Evolutionary conservation across 768 basidiomycete species (phyloP).

Genomic region (Clathrus columnatus): DNA sequence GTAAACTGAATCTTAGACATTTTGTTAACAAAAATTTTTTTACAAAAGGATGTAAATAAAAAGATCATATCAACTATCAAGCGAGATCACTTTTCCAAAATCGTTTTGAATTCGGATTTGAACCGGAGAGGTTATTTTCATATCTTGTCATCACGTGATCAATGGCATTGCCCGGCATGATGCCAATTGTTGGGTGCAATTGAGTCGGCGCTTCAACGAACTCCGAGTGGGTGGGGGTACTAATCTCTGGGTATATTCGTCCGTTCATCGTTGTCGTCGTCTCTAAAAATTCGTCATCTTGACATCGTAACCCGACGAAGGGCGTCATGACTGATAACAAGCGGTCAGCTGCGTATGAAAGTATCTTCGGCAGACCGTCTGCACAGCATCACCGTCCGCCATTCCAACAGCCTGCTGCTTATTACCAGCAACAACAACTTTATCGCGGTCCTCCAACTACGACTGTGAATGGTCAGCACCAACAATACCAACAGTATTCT

Average conservation of each 20-base stretch:
- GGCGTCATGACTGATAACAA: conserved; percentile 34
- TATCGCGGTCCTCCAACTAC: conserved; percentile 18
- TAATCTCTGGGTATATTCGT: not conserved
- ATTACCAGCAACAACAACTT: conserved; percentile 15
- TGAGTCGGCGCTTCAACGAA: not conserved
- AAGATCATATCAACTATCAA: too few species aligned
- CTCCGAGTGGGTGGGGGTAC: not conserved
- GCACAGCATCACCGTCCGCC: conserved; percentile 41
- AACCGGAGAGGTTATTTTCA: too few species aligned
- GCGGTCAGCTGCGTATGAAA: conserved; percentile 74
- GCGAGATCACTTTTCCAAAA: too few species aligned
- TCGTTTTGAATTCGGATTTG: too few species aligned
- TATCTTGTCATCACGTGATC: too few species aligned
- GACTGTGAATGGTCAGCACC: conserved; percentile 29
- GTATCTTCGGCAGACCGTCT: conserved; percentile 77
- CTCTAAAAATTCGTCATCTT: not conserved
- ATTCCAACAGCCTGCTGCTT: conserved; percentile 16
- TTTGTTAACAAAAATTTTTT: too few species aligned
- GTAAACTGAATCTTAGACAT: too few species aligned
- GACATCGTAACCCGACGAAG: not conserved
- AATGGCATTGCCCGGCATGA: not conserved
- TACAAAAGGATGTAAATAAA: too few species aligned
- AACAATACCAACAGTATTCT: conserved; percentile 24
- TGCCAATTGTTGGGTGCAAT: not conserved
- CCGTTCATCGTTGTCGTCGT: not conserved